A percentile compares a stretch with the other conserved stretches of the same genome.
Conservation (phyloP, 169 alveolate species). For the Hepatocystis sp. region DNA sequence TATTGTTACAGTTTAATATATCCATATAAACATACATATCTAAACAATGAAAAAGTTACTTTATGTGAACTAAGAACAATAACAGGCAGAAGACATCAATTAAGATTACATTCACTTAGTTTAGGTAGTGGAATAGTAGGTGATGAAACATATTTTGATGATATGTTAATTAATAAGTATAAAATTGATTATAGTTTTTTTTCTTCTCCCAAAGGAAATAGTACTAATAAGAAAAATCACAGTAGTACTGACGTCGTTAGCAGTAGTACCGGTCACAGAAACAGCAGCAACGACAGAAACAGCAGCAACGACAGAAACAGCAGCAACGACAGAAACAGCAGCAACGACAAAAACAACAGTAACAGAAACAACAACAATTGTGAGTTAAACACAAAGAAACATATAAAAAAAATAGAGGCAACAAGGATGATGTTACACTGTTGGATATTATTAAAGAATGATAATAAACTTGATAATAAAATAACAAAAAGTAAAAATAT, state of each 20-base stretch:
- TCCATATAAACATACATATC: conserved; percentile 55
- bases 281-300: too few species aligned
- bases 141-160: conserved; percentile 75
- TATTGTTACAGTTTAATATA: conserved; percentile 67
- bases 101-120: conserved; percentile 45
- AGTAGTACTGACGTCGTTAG: too few species aligned
- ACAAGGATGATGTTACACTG: conserved; percentile 76
- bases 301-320: too few species aligned
- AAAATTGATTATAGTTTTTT: conserved; percentile 25
- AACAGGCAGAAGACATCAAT: conserved; percentile 76
- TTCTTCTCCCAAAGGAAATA: too few species aligned
- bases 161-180: conserved; percentile 54
- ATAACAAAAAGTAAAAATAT: conserved; percentile 44
- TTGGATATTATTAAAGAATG: conserved; percentile 53
- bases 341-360: neutral
- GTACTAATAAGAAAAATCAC: too few species aligned
- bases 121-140: conserved; percentile 73
- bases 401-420: conserved; percentile 23
- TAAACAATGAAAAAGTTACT: conserved; percentile 60
- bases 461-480: conserved; percentile 7
- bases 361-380: neutral
- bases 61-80: conserved; percentile 69
- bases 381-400: neutral
- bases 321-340: neutral
- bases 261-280: too few species aligned